A percentile compares a stretch with the other conserved stretches of the same genome.
Evolutionary conservation across 2,329 filamentous ascomycete genomes (phyloP).

Genomic region (Sordariomycetes sp.): DNA sequence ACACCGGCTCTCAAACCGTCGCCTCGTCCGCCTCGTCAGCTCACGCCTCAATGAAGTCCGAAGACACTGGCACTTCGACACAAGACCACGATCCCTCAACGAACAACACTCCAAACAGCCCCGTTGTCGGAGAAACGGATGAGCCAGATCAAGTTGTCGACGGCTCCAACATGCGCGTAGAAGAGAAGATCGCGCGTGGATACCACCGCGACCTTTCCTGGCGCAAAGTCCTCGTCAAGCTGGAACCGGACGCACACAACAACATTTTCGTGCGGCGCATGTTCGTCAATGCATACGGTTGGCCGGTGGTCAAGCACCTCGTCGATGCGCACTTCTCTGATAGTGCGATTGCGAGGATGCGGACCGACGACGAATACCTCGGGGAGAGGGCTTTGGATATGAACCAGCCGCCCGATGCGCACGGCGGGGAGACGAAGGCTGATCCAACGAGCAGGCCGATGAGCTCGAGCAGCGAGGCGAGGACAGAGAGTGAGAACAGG

Average conservation of each 20-base stretch:
- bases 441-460: slow-evolving; percentile 9
- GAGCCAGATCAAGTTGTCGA: slow-evolving; percentile 32
- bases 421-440: slow-evolving; percentile 56
- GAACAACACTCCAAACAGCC: neutral
- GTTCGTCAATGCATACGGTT: slow-evolving; percentile 96
- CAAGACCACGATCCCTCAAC: slow-evolving; percentile 21
- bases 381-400: slow-evolving; percentile 59
- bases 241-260: slow-evolving; percentile 96
- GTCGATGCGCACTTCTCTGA: slow-evolving; percentile 92
- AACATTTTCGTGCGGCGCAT: slow-evolving; percentile 95
- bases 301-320: slow-evolving; percentile 92
- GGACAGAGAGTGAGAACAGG: slow-evolving; percentile 17
- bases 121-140: too few relatives aligned
- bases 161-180: slow-evolving; percentile 70
- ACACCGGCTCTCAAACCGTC: slow-evolving; percentile 9
- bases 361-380: slow-evolving; percentile 59
- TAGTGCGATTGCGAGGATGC: slow-evolving; percentile 47
- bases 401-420: slow-evolving; percentile 43
- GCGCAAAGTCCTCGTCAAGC: slow-evolving; percentile 91
- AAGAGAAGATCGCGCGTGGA: slow-evolving; percentile 94
- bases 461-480: neutral
- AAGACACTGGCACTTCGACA: slow-evolving; percentile 32
- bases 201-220: slow-evolving; percentile 89
- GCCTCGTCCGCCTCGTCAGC: slow-evolving; percentile 6
- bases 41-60: slow-evolving; percentile 16